These are phyloP conservation scores for Arctostaphylos glauca DNA, from an alignment of 148 eudicot genomes.

Conservation along the genomic window DNA sequence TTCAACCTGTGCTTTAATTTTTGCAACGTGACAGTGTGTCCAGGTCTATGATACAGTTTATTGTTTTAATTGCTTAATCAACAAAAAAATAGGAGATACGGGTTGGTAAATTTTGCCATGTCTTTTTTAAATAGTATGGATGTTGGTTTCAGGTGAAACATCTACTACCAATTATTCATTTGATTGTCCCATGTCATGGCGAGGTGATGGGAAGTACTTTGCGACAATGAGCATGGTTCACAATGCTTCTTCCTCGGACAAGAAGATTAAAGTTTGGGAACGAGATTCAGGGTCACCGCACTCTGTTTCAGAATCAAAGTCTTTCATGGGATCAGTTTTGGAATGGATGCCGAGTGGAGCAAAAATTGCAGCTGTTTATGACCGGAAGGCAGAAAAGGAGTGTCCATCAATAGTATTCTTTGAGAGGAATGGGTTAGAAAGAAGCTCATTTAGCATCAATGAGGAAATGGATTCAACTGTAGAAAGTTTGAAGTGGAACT, in stretches of 20 bases:
- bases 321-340: slow-evolving; percentile 47
- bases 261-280: slow-evolving; percentile 90
- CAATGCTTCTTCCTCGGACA: slow-evolving; percentile 34
- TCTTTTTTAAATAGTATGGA: background rate
- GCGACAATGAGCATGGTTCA: slow-evolving; percentile 67
- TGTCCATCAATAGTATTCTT: slow-evolving; percentile 66
- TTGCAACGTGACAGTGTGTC: background rate
- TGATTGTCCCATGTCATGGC: slow-evolving; percentile 69
- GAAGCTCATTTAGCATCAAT: slow-evolving; percentile 76
- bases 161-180: slow-evolving; percentile 25
- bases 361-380: slow-evolving; percentile 70
- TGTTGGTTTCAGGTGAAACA: slow-evolving; percentile 45
- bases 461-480: slow-evolving; percentile 47
- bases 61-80: background rate
- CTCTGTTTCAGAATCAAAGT: slow-evolving; percentile 77
- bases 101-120: background rate
- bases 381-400: slow-evolving; percentile 46
- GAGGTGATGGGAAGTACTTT: slow-evolving; percentile 95
- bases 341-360: slow-evolving; percentile 98
- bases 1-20: background rate
- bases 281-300: slow-evolving; percentile 77
- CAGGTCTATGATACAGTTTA: background rate
- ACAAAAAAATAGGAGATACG: background rate
- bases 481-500: slow-evolving; percentile 77
- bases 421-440: slow-evolving; percentile 92